Percentiles rank a stretch among this genome's conserved stretches.
These are phyloP conservation scores for Boletus holoroseus DNA, from an alignment of 1,284 basidiomycete genomes.

Conservation along the genomic window DNA sequence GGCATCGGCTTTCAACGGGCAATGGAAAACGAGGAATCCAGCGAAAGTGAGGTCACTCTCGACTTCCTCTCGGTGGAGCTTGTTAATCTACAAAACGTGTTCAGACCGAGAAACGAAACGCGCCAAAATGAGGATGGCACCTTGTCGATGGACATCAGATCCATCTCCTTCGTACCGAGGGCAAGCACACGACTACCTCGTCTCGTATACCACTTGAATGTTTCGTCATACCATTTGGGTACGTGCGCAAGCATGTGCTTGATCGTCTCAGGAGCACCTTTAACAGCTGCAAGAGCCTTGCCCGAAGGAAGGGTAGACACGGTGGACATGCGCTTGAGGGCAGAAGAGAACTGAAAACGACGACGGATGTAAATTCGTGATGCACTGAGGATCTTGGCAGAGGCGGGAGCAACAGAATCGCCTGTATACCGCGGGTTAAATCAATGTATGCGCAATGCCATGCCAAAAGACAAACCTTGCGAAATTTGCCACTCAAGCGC, in stretches of 20 bases:
- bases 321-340: slow-evolving; percentile 94
- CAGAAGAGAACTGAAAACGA: slow-evolving; percentile 94
- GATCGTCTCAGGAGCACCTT: slow-evolving; percentile 94
- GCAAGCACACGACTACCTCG: slow-evolving; percentile 89
- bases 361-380: slow-evolving; percentile 70
- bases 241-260: slow-evolving; percentile 75
- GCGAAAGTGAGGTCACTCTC: slow-evolving; percentile 77
- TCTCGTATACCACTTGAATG: slow-evolving; percentile 89
- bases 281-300: slow-evolving; percentile 65
- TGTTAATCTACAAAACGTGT: slow-evolving; percentile 63
- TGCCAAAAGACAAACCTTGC: slow-evolving; percentile 48
- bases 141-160: slow-evolving; percentile 60
- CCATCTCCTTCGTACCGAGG: slow-evolving; percentile 80
- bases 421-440: slow-evolving; percentile 34
- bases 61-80: slow-evolving; percentile 70
- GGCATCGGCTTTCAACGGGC: slow-evolving; percentile 91
- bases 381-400: slow-evolving; percentile 48
- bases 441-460: neutral
- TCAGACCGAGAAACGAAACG: neutral
- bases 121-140: slow-evolving; percentile 35
- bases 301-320: slow-evolving; percentile 67
- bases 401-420: slow-evolving; percentile 62
- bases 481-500: slow-evolving; percentile 86
- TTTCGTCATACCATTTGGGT: slow-evolving; percentile 81
- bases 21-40: slow-evolving; percentile 95